Evolutionary conservation across 805 yeast genomes (phyloP).

Genomic region (Yarrowia sp.): DNA sequence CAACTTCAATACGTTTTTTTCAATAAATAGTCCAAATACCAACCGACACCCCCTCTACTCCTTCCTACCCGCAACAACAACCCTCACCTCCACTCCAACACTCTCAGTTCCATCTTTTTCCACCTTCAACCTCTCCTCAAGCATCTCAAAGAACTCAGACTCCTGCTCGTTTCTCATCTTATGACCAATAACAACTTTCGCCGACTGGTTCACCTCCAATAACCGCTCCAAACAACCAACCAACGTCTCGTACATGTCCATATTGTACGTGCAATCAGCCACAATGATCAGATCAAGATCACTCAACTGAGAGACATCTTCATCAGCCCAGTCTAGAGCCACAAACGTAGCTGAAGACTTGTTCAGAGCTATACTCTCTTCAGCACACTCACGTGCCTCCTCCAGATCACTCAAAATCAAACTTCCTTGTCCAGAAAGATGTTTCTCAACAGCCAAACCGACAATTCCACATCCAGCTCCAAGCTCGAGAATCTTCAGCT

Average conservation of each 20-base stretch:
- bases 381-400: slow-evolving; percentile 53
- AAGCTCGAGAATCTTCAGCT: slow-evolving; percentile 48
- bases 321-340: slow-evolving; percentile 53
- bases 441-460: slow-evolving; percentile 48
- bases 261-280: slow-evolving; percentile 56
- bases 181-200: slow-evolving; percentile 48
- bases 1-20: too few species aligned
- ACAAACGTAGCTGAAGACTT: slow-evolving; percentile 44
- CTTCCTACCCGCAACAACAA: neutral
- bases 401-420: slow-evolving; percentile 52
- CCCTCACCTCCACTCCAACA: slow-evolving; percentile 19
- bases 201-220: slow-evolving; percentile 7
- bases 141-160: slow-evolving; percentile 42
- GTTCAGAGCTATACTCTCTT: slow-evolving; percentile 48
- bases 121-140: slow-evolving; percentile 22
- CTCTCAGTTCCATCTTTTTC: neutral
- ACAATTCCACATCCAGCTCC: slow-evolving; percentile 57
- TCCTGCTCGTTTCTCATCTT: slow-evolving; percentile 47
- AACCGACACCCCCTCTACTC: too few species aligned
- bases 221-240: slow-evolving; percentile 46
- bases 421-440: slow-evolving; percentile 41
- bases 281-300: slow-evolving; percentile 50
- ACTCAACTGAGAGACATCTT: slow-evolving; percentile 38
- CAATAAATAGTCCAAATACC: too few species aligned
- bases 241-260: slow-evolving; percentile 52